Evolutionary conservation across 495 filamentous ascomycete species (phyloP).

Genomic region (Aspergillus egyptiacus): DNA sequence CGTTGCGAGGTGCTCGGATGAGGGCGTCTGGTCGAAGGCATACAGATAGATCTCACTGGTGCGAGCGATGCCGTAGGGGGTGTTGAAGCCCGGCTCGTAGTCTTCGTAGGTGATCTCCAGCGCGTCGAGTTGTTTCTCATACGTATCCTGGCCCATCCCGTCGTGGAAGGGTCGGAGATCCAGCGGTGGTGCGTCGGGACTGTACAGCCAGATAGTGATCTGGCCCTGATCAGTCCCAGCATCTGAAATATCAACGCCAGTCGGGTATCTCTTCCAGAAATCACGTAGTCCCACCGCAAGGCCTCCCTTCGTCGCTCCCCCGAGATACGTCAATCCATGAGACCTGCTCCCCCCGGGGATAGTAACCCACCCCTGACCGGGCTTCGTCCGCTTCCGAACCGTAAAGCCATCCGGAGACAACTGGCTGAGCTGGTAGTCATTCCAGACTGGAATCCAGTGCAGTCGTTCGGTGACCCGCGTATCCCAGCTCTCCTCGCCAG

Average conservation of each 20-base stretch:
- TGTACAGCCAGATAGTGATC: constrained; percentile 47
- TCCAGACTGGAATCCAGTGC: constrained; percentile 44
- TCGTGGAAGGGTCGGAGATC: constrained; percentile 47
- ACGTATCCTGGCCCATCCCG: constrained; percentile 40
- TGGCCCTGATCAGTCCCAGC: constrained; percentile 30
- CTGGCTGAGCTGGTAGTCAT: constrained; percentile 41
- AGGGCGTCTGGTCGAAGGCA: constrained; percentile 37
- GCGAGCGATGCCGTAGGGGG: constrained; percentile 42
- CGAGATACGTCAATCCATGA: constrained; percentile 43
- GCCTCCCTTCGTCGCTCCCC: constrained; percentile 39
- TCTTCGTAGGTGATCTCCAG: constrained; percentile 53
- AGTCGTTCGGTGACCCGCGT: constrained; percentile 28
- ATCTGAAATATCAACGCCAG: constrained; percentile 38
- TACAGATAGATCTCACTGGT: constrained; percentile 42
- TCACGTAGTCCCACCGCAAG: constrained; percentile 42
- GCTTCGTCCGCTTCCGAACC: constrained; percentile 44
- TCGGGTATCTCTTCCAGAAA: constrained; percentile 49
- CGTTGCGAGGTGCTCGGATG: constrained; percentile 23
- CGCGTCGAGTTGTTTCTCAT: constrained; percentile 43
- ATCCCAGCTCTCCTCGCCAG: constrained; percentile 32
- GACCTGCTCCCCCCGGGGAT: constrained; percentile 41
- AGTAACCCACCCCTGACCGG: constrained; percentile 44
- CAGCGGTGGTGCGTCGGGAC: constrained; percentile 40
- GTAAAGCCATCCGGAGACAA: constrained; percentile 47
- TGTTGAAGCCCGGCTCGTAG: constrained; percentile 41